phyloP scores from a whole-genome alignment of 2,329 filamentous ascomycete species.

The Daldinia eschscholtzii region DNA sequence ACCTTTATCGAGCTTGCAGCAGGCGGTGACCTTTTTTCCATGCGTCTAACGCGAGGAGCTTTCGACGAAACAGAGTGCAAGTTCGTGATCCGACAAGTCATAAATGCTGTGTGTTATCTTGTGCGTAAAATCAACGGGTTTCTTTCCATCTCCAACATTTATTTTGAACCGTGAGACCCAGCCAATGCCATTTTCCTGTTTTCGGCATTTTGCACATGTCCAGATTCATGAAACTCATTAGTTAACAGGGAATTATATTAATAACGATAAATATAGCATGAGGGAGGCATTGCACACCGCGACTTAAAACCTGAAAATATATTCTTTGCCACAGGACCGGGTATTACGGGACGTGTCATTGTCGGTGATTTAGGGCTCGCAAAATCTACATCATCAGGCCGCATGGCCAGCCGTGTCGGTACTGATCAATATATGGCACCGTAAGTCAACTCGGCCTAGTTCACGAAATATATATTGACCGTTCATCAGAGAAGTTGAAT shows the following conservation, averaged over 20 bases:
- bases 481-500: slow-evolving; percentile 56
- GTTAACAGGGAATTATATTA: not conserved
- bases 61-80: slow-evolving; percentile 59
- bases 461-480: slow-evolving; percentile 18
- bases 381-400: slow-evolving; percentile 57
- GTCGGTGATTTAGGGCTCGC: slow-evolving; percentile 67
- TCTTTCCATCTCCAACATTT: not conserved
- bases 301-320: slow-evolving; percentile 67
- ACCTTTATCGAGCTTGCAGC: slow-evolving; percentile 69
- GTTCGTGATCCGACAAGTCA: slow-evolving; percentile 62
- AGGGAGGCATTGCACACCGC: slow-evolving; percentile 64
- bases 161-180: not conserved
- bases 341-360: slow-evolving; percentile 60
- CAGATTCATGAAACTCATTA: not conserved
- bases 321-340: slow-evolving; percentile 62
- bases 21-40: slow-evolving; percentile 67
- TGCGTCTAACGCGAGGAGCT: slow-evolving; percentile 55
- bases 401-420: slow-evolving; percentile 61
- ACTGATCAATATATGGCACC: slow-evolving; percentile 64
- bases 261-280: slow-evolving; percentile 51
- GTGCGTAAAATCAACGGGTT: slow-evolving; percentile 8
- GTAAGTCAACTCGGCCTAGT: slow-evolving; percentile 54
- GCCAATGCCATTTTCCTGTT: too few species aligned
- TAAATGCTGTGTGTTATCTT: slow-evolving; percentile 61
- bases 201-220: not conserved